A percentile compares a stretch with the other conserved stretches of the same genome.
These are phyloP conservation scores for Hypholoma sublateritium DNA, from an alignment of 768 basidiomycete species.

Conservation along the genomic window DNA sequence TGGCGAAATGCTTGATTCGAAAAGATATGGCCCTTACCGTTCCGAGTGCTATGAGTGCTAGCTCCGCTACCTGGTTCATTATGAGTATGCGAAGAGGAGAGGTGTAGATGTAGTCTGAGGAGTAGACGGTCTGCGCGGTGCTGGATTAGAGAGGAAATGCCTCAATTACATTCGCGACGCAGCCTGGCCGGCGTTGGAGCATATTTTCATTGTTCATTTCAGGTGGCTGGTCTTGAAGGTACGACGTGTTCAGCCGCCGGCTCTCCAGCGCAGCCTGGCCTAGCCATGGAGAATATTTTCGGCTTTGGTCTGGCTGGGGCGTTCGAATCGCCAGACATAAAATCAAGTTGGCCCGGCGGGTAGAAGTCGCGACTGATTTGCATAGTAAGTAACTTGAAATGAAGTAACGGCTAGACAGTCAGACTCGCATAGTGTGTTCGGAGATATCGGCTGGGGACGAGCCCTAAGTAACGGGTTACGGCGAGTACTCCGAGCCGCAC, in stretches of 20 bases:
- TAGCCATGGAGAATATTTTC: background rate
- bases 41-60: background rate
- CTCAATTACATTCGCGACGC: conserved; percentile 8
- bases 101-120: background rate
- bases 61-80: too few relatives aligned
- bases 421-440: too few relatives aligned
- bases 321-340: background rate
- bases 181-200: background rate
- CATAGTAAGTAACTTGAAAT: too few relatives aligned
- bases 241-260: conserved; percentile 1
- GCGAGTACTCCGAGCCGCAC: too few relatives aligned
- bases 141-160: conserved; percentile 6
- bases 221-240: background rate
- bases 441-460: too few relatives aligned
- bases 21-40: background rate
- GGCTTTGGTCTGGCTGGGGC: background rate
- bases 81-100: too few relatives aligned
- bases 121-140: background rate
- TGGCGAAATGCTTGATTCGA: background rate
- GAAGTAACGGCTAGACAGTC: too few relatives aligned
- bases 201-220: background rate
- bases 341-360: too few relatives aligned
- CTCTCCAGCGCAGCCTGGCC: conserved; percentile 1
- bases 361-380: too few relatives aligned
- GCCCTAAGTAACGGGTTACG: too few relatives aligned